Conservation (phyloP, 345 rosid genomes). For the Arabis alpina region DNA sequence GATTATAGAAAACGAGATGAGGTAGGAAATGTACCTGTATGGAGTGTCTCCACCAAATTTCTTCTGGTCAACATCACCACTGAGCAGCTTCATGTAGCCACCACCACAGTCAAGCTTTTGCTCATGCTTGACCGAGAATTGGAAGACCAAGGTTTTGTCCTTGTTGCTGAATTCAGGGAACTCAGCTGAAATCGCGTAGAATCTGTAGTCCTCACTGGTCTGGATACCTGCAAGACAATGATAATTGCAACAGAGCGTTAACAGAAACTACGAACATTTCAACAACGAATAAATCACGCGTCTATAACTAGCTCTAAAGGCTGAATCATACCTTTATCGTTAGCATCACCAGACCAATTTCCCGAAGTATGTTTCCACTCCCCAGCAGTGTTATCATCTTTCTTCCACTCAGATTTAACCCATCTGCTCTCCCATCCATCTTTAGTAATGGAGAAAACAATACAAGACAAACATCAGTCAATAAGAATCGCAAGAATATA, state of each 20-base stretch:
- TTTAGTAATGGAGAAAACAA: constrained; percentile 25
- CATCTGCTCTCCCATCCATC: constrained; percentile 97
- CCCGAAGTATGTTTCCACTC: constrained; percentile 95
- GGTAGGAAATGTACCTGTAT: constrained; percentile 59
- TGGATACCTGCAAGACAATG: constrained; percentile 69
- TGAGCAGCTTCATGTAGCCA: constrained; percentile 97
- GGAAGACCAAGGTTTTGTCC: constrained; percentile 90
- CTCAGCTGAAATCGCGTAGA: constrained; percentile 96
- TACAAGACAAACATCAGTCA: background rate
- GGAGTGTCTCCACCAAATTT: constrained; percentile 97
- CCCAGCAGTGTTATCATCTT: constrained; percentile 83
- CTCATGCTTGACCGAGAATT: constrained; percentile 96
- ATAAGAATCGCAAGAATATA: background rate
- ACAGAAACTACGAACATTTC: background rate
- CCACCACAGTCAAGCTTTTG: constrained; percentile 99
- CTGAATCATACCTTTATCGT: constrained; percentile 72
- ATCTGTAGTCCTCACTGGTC: constrained; percentile 95
- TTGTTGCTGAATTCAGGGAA: constrained; percentile 94
- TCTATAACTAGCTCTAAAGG: constrained; percentile 14
- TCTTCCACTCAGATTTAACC: constrained; percentile 95
- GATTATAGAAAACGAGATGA: background rate
- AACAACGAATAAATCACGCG: background rate
- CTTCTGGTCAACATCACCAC: constrained; percentile 88
- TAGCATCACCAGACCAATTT: constrained; percentile 86
- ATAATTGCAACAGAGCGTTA: constrained; percentile 14